Conservation (phyloP, 2,329 filamentous ascomycete genomes). For the Cordyceps sp. region DNA sequence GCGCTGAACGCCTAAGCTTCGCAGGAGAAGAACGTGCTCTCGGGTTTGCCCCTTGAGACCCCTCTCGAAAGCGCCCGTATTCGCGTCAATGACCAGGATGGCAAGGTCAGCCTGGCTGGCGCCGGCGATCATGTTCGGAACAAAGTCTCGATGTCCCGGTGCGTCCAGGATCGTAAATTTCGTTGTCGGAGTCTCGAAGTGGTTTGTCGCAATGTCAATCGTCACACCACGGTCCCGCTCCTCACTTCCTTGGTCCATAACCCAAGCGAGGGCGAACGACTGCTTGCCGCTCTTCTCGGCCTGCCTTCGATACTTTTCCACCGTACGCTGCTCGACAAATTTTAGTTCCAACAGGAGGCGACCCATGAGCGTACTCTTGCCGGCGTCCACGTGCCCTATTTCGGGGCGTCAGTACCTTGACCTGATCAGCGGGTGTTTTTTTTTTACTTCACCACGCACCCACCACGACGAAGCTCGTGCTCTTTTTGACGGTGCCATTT, state of each 20-base stretch:
- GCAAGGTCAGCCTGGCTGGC: conserved; percentile 93
- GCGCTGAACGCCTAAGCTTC: conserved; percentile 78
- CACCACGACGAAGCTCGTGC: conserved; percentile 82
- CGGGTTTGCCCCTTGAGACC: conserved; percentile 86
- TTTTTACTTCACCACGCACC: conserved; percentile 41
- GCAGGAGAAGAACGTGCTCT: conserved; percentile 77
- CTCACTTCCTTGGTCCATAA: conserved; percentile 81
- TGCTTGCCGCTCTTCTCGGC: conserved; percentile 85
- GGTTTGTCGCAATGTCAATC: conserved; percentile 89
- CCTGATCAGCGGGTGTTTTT: too few species aligned
- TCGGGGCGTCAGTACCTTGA: too few species aligned
- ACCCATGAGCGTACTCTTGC: conserved; percentile 96
- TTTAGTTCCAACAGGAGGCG: conserved; percentile 79
- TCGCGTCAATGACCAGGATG: conserved; percentile 82
- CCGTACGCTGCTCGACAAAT: conserved; percentile 70
- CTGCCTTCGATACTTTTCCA: conserved; percentile 78
- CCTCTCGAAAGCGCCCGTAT: conserved; percentile 81
- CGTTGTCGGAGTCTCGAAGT: conserved; percentile 78
- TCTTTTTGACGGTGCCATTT: conserved; percentile 59
- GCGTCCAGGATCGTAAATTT: conserved; percentile 90
- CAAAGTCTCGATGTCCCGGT: conserved; percentile 87
- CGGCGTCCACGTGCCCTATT: conserved; percentile 84
- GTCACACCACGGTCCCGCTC: conserved; percentile 84
- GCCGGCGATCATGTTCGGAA: conserved; percentile 97
- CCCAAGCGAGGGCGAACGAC: conserved; percentile 93